These are phyloP conservation scores for Neurospora sp. DNA, from an alignment of 2,329 filamentous ascomycete species.

Conservation along the genomic window DNA sequence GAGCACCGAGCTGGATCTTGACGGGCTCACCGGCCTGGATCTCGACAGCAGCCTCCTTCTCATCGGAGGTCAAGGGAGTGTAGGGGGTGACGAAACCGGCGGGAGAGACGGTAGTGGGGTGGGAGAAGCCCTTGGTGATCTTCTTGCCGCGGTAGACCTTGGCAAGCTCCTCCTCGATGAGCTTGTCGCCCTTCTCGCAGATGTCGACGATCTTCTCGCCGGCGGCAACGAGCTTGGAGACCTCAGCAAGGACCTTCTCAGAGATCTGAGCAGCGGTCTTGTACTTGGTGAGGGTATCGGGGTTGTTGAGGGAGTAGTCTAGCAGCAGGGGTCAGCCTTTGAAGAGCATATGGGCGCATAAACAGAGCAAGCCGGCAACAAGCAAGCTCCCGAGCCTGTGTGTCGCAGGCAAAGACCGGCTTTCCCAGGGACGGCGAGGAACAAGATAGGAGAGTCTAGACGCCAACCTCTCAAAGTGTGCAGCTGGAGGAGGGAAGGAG, in stretches of 20 bases:
- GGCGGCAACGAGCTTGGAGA: slow-evolving; percentile 62
- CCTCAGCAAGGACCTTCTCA: slow-evolving; percentile 85
- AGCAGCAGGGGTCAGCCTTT: slow-evolving; percentile 9
- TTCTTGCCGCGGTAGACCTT: slow-evolving; percentile 99
- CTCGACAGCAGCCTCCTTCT: slow-evolving; percentile 68
- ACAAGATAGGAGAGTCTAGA: neutral
- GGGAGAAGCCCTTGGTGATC: slow-evolving; percentile 83
- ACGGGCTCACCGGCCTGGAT: slow-evolving; percentile 79
- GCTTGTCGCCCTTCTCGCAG: slow-evolving; percentile 91
- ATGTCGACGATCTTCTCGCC: slow-evolving; percentile 89
- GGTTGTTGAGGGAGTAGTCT: slow-evolving; percentile 88
- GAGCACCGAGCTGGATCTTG: slow-evolving; percentile 98
- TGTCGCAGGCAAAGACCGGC: neutral
- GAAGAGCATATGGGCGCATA: neutral
- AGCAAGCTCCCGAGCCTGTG: slow-evolving; percentile 1
- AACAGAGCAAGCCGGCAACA: slow-evolving; percentile 3
- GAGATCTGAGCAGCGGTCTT: slow-evolving; percentile 94
- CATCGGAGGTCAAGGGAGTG: slow-evolving; percentile 80
- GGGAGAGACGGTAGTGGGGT: slow-evolving; percentile 92
- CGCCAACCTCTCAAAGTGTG: neutral
- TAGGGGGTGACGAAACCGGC: slow-evolving; percentile 93
- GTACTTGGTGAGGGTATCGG: slow-evolving; percentile 96
- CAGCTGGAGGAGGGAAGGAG: neutral
- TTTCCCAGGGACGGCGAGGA: neutral
- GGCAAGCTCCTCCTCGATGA: slow-evolving; percentile 82